phyloP scores from a whole-genome alignment of 2,329 filamentous ascomycete genomes.

The Fusarium sp. region DNA sequence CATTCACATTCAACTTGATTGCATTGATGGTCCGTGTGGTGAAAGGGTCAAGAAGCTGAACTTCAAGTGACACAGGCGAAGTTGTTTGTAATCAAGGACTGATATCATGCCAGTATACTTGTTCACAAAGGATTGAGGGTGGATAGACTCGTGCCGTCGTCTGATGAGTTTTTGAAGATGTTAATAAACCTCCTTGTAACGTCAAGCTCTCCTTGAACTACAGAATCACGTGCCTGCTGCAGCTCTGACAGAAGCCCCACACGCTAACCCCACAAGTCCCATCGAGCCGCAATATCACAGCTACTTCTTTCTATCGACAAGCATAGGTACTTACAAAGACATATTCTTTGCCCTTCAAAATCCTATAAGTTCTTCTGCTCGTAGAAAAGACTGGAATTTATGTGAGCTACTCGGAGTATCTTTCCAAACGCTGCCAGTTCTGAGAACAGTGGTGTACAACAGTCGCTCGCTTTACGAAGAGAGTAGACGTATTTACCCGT shows the following conservation, averaged over 20 bases:
- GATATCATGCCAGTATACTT: background rate
- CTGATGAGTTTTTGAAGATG: background rate
- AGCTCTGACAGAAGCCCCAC: background rate
- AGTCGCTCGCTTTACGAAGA: slow-evolving; percentile 53
- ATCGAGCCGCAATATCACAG: background rate
- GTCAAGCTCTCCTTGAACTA: background rate
- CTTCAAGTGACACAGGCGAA: background rate
- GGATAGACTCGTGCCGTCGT: background rate
- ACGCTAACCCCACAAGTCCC: background rate
- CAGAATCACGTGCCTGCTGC: slow-evolving; percentile 11
- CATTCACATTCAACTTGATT: background rate
- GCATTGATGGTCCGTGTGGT: background rate
- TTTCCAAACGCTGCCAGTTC: slow-evolving; percentile 8
- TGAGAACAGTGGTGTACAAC: slow-evolving; percentile 37
- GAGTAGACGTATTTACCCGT: slow-evolving; percentile 70
- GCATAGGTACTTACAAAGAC: slow-evolving; percentile 28
- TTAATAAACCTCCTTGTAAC: background rate
- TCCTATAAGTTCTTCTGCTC: background rate
- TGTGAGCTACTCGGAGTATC: slow-evolving; percentile 11
- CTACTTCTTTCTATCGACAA: slow-evolving; percentile 17
- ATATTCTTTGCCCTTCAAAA: slow-evolving; percentile 2
- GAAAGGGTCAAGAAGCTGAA: background rate
- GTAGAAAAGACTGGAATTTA: background rate
- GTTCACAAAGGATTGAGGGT: background rate
- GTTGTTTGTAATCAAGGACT: background rate